These are phyloP conservation scores for Metschnikowia reukaufii DNA, from an alignment of 805 yeast genomes.

Conservation along the genomic window DNA sequence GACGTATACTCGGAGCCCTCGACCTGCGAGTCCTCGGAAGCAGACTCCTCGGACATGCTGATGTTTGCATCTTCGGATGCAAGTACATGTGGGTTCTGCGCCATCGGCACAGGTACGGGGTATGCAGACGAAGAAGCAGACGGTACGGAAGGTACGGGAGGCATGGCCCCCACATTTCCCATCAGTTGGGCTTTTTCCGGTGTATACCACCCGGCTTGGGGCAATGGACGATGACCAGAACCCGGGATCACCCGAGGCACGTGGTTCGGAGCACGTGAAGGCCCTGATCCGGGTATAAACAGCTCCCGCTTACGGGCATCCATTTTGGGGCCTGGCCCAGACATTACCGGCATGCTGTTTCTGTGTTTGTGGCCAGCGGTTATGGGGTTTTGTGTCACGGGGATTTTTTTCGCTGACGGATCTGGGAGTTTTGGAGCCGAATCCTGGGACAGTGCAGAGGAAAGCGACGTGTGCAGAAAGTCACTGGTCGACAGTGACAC, in stretches of 20 bases:
- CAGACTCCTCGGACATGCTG: slow-evolving; percentile 4
- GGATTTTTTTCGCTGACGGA: background rate
- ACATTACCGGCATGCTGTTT: slow-evolving; percentile 8
- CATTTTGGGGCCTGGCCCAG: background rate
- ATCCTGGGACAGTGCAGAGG: slow-evolving; percentile 29
- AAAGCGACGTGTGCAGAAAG: slow-evolving; percentile 32
- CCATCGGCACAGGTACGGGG: background rate
- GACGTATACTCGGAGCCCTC: slow-evolving; percentile 11
- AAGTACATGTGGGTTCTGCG: background rate
- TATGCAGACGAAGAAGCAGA: no score
- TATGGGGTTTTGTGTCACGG: background rate
- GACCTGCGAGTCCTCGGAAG: slow-evolving; percentile 3
- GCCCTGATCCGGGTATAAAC: background rate
- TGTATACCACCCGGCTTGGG: background rate
- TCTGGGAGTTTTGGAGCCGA: background rate
- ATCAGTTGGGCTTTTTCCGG: background rate
- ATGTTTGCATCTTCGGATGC: slow-evolving; percentile 3
- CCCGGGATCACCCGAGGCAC: background rate
- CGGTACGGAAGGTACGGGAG: no score
- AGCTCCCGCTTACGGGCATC: background rate
- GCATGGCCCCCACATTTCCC: background rate
- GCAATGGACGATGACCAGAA: background rate
- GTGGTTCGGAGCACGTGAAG: background rate
- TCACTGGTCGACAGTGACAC: slow-evolving; percentile 29
- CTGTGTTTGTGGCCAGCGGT: slow-evolving; percentile 6